Base-by-base conservation (phyloP, 352 stramenopile genomes). In the Pythium diclinum region DNA sequence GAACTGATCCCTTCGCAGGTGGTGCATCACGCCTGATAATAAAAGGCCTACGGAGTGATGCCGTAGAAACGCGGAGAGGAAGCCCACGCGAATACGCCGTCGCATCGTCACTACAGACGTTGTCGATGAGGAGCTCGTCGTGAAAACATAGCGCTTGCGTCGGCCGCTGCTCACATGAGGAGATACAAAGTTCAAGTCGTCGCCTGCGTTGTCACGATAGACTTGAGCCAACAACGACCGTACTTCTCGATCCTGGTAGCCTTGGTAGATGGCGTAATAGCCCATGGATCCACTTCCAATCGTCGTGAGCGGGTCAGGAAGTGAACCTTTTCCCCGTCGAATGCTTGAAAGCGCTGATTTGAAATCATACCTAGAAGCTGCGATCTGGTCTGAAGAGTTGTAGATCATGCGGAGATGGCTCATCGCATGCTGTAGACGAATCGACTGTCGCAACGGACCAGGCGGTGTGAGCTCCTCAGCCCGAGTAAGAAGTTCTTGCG, bases 221-320 rank as follows among this genome's bases (percentile, higher is more conserved):
- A 86, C 71, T 10, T 60, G 53, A 0, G 80, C 78, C 1, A 88
- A 68, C n/a, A 73, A 48, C 3, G 58, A 55, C 1, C 80, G 73
- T n/a, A 85, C 53, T 0, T n/a, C 53, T 8, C 73, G 61, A 65
- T 91, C 77, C 36, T 76, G 55, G 21, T 61, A 60, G 21, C 75
- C 83, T 56, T 87, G 72, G 56, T 89, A 89, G 49, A 88, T 73
- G 16, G 83, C 72, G 52, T 88, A 88, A 61, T 89, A 91, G 1
- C 78, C 80, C 56, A 88, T 73, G 0, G 72, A 72, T 13, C 78
- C 80, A 52, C 58, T 61, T 33, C 65, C 74, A 11, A 66, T 61
- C 1, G 71, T 75, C 17, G 53, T 25, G 2, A 76, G 13, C 3
- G 67, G 72, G 23, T 79, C 62, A 2, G 34, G 51, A 1, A 84